Conservation (phyloP, 768 basidiomycete species). For the Ramaria sp. region DNA sequence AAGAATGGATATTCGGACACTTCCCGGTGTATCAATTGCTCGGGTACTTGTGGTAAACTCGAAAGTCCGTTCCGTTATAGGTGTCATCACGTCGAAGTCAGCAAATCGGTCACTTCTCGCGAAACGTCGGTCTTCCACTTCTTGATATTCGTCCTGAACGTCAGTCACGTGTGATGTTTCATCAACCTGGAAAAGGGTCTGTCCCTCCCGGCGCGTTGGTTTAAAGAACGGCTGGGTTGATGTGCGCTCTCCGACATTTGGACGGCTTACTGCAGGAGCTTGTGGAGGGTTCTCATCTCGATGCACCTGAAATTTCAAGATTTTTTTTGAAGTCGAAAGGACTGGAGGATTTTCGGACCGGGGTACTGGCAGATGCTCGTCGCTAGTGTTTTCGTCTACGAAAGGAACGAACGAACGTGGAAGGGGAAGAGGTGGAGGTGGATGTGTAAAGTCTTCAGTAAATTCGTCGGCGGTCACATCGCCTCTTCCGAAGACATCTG, state of each 20-base stretch:
- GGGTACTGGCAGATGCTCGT: neutral
- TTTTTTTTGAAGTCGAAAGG: slow-evolving; percentile 8
- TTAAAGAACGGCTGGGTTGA: neutral
- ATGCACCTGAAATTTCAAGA: slow-evolving; percentile 11
- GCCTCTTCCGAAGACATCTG: slow-evolving; percentile 10
- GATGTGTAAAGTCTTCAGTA: slow-evolving; percentile 9
- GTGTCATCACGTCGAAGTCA: slow-evolving; percentile 89
- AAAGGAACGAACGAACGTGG: slow-evolving; percentile 11
- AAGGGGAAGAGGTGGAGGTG: slow-evolving; percentile 5
- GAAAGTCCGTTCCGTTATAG: slow-evolving; percentile 89
- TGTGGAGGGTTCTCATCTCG: slow-evolving; percentile 16
- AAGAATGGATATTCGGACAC: slow-evolving; percentile 15
- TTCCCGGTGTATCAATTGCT: slow-evolving; percentile 19
- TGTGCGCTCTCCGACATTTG: neutral
- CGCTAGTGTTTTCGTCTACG: slow-evolving; percentile 15
- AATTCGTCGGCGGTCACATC: slow-evolving; percentile 9
- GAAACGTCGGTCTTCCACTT: slow-evolving; percentile 19
- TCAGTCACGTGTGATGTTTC: slow-evolving; percentile 5
- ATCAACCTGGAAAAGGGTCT: slow-evolving; percentile 7
- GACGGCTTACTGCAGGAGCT: neutral
- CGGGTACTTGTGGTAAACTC: slow-evolving; percentile 69
- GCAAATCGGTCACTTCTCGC: slow-evolving; percentile 71
- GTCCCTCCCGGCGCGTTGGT: neutral
- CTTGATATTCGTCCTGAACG: slow-evolving; percentile 16
- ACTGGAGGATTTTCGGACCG: slow-evolving; percentile 14